Percentiles rank a stretch among this genome's conserved stretches.
phyloP scores from a whole-genome alignment of 306 rosid genomes.

The Argentina anserina region DNA sequence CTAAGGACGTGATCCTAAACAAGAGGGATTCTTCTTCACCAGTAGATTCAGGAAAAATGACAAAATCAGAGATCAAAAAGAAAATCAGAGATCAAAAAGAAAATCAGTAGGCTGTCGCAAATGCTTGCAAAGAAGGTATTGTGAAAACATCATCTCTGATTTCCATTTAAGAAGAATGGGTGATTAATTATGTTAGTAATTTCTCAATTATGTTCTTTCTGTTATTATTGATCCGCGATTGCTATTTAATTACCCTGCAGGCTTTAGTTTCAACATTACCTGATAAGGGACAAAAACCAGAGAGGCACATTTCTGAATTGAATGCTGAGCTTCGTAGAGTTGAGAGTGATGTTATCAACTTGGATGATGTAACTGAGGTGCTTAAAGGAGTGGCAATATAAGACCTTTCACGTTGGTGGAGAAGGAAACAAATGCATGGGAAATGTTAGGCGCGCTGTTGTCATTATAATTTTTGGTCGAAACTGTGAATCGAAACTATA shows the following conservation, averaged over 20 bases:
- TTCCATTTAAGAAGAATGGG: background rate
- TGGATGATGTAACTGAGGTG: conserved; percentile 51
- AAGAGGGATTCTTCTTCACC: conserved; percentile 50
- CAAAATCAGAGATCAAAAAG: conserved; percentile 57
- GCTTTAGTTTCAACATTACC: conserved; percentile 66
- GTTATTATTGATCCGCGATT: background rate
- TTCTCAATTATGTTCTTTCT: background rate
- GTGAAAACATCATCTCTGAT: background rate
- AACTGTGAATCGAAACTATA: background rate
- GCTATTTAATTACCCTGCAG: conserved; percentile 32
- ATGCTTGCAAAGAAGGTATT: conserved; percentile 64
- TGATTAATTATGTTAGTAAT: background rate
- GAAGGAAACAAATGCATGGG: background rate
- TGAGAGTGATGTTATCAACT: conserved; percentile 36
- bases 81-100: conserved; percentile 60
- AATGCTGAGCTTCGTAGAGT: conserved; percentile 43
- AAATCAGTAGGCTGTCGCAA: conserved; percentile 53
- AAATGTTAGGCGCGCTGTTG: background rate
- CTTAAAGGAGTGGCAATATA: conserved; percentile 55
- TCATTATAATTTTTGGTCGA: background rate
- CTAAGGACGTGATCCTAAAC: conserved; percentile 54
- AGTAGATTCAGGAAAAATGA: conserved; percentile 38
- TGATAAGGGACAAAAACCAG: conserved; percentile 64
- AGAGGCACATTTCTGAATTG: conserved; percentile 46
- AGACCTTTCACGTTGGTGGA: background rate